phyloP scores from a whole-genome alignment of 2,329 filamentous ascomycete genomes.

The Colletotrichum musicola region DNA sequence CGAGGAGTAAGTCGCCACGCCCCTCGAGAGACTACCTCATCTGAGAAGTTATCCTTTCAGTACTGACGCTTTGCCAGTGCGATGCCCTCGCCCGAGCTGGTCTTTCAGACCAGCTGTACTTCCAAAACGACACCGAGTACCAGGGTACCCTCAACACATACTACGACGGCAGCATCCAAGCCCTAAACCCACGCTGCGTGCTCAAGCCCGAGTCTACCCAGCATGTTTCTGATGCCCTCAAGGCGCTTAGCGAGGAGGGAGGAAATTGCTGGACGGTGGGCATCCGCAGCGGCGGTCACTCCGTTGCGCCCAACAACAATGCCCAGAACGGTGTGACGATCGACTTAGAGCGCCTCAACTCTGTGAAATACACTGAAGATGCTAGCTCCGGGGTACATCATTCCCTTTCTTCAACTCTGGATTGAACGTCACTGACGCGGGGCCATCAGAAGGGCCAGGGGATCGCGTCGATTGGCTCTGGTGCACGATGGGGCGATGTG shows the following conservation, averaged over 20 bases:
- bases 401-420: neutral
- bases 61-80: neutral
- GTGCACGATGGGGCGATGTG: conserved; percentile 6
- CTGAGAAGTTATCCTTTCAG: neutral
- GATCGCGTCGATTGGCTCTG: conserved; percentile 3
- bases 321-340: conserved; percentile 38
- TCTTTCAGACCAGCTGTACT: conserved; percentile 16
- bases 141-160: conserved; percentile 9
- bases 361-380: neutral
- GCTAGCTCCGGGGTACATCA: neutral
- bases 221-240: conserved; percentile 17
- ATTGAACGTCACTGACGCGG: neutral
- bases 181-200: conserved; percentile 24
- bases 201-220: conserved; percentile 19
- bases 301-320: conserved; percentile 48
- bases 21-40: neutral
- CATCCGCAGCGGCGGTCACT: conserved; percentile 55
- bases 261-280: conserved; percentile 49
- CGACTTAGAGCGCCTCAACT: conserved; percentile 11
- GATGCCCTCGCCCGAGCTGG: conserved; percentile 15
- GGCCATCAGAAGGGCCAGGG: neutral
- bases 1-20: conserved; percentile 3
- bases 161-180: conserved; percentile 16
- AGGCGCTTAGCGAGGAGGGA: conserved; percentile 2
- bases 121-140: conserved; percentile 18